Conservation (phyloP, 495 filamentous ascomycete genomes). For the Thozetella sp. region DNA sequence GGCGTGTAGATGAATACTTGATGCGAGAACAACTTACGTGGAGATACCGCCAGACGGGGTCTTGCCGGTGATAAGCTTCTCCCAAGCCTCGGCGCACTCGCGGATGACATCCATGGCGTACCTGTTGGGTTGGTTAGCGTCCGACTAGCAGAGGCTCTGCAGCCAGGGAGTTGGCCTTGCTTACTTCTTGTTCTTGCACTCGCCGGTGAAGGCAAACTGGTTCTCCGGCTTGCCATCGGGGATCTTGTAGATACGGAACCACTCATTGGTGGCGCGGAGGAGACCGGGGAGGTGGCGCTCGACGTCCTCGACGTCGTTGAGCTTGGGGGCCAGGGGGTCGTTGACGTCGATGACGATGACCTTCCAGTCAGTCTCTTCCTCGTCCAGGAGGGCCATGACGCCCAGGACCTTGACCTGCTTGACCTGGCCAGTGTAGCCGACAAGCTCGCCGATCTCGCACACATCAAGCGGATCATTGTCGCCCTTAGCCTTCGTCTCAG, state of each 20-base stretch:
- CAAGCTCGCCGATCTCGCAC: slow-evolving; percentile 98
- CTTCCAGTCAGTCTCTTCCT: slow-evolving; percentile 99
- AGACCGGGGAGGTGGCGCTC: slow-evolving; percentile 98
- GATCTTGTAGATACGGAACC: slow-evolving; percentile 99
- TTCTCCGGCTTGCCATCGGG: slow-evolving; percentile 99
- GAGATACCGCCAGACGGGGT: slow-evolving; percentile 72
- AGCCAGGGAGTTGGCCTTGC: slow-evolving; percentile 14
- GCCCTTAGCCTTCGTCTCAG: slow-evolving; percentile 99
- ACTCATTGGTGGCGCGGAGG: slow-evolving; percentile 97
- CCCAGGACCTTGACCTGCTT: slow-evolving; percentile 99
- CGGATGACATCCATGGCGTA: slow-evolving; percentile 93
- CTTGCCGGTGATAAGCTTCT: slow-evolving; percentile 91
- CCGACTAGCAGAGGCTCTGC: neutral
- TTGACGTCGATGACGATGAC: slow-evolving; percentile 99
- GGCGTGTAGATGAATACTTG: neutral
- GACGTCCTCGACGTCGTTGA: slow-evolving; percentile 99
- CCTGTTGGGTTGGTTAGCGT: slow-evolving; percentile 39
- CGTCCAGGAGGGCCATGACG: slow-evolving; percentile 98
- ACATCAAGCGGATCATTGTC: slow-evolving; percentile 99
- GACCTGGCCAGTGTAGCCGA: slow-evolving; percentile 91
- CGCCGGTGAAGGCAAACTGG: slow-evolving; percentile 99
- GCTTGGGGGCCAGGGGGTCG: slow-evolving; percentile 92
- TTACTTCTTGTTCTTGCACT: slow-evolving; percentile 99
- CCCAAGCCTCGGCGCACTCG: slow-evolving; percentile 97
- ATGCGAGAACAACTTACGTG: slow-evolving; percentile 60